Conservation (phyloP, 805 yeast species). For the Schwanniomyces vanrijiae region DNA sequence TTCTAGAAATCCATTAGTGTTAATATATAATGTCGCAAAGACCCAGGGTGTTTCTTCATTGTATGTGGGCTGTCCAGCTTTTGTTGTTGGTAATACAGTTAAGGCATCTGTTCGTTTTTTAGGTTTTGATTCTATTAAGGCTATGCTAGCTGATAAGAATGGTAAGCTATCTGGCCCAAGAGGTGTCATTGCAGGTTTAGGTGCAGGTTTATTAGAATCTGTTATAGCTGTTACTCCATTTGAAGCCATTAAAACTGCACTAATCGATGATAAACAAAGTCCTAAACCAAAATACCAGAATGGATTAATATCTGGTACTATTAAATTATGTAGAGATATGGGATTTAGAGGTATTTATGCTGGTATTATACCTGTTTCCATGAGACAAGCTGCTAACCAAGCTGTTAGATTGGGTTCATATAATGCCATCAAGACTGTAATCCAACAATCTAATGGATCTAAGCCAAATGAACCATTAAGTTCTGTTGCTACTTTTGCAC, state of each 20-base stretch:
- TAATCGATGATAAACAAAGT: slow-evolving; percentile 88
- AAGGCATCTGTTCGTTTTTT: slow-evolving; percentile 94
- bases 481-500: slow-evolving; percentile 75
- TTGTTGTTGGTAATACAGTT: slow-evolving; percentile 92
- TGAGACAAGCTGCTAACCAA: slow-evolving; percentile 94
- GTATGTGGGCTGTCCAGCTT: slow-evolving; percentile 96
- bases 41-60: slow-evolving; percentile 77
- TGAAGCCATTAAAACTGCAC: slow-evolving; percentile 93
- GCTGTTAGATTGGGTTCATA: slow-evolving; percentile 94
- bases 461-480: slow-evolving; percentile 74
- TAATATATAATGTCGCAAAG: slow-evolving; percentile 72
- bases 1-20: slow-evolving; percentile 80
- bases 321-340: slow-evolving; percentile 67
- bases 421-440: slow-evolving; percentile 76
- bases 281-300: slow-evolving; percentile 74
- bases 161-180: slow-evolving; percentile 88
- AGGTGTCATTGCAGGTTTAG: slow-evolving; percentile 95
- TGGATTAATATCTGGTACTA: slow-evolving; percentile 60
- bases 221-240: slow-evolving; percentile 95
- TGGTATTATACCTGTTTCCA: slow-evolving; percentile 88
- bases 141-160: slow-evolving; percentile 70
- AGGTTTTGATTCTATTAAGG: slow-evolving; percentile 87
- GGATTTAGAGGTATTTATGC: slow-evolving; percentile 85
- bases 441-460: slow-evolving; percentile 67
- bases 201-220: slow-evolving; percentile 93